phyloP scores from a whole-genome alignment of 331 rosid genomes.

The Arachis monticola region DNA sequence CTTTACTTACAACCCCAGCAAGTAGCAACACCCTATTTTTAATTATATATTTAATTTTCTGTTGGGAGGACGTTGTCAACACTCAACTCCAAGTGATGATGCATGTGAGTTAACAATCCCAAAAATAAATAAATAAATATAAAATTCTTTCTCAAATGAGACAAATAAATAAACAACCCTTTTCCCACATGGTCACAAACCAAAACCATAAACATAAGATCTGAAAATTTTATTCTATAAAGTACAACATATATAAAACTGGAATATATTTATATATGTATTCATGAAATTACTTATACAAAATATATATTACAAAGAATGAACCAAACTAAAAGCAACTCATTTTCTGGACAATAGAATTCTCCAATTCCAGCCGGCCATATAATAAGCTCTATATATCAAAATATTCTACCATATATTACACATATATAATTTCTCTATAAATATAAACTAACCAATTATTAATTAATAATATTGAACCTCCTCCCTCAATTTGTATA shows the following conservation, averaged over 20 bases:
- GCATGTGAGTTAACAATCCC: constrained; percentile 20
- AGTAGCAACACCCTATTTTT: neutral
- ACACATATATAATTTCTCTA: constrained; percentile 29
- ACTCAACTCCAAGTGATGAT: constrained; percentile 20
- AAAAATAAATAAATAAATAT: neutral
- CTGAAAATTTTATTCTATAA: constrained; percentile 16
- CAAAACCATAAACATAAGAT: neutral
- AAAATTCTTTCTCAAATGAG: neutral
- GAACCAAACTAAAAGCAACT: constrained; percentile 16
- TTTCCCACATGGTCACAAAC: constrained; percentile 13
- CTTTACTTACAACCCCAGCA: constrained; percentile 42
- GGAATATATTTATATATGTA: constrained; percentile 15
- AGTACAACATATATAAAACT: neutral
- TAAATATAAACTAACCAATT: neutral
- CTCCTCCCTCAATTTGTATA: constrained; percentile 28
- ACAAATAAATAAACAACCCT: constrained; percentile 17
- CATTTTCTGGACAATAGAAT: constrained; percentile 38
- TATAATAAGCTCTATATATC: constrained; percentile 2
- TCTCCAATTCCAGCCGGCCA: constrained; percentile 40
- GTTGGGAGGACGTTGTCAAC: constrained; percentile 42
- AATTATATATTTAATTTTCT: constrained; percentile 14
- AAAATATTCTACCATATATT: constrained; percentile 37
- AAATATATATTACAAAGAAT: constrained; percentile 6
- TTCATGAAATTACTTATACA: neutral
- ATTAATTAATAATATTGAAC: neutral